Base-by-base conservation (phyloP, 495 filamentous ascomycete genomes). In the Usnea hakonensis region DNA sequence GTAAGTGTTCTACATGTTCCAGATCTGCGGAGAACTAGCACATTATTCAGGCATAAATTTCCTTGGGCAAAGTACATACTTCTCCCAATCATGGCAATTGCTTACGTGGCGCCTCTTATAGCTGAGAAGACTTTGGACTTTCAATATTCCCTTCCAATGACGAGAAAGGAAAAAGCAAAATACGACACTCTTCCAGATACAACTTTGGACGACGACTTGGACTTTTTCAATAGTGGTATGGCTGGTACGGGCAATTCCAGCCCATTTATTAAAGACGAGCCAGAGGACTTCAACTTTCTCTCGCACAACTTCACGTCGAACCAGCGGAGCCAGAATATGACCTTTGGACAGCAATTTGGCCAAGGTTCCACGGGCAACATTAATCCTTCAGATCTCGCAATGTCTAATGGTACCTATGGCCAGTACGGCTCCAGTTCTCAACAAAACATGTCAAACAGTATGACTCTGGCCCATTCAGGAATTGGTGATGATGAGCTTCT, bases 361-460 rank as follows among this genome's bases (percentile, higher is more conserved):
- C 74, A 79, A 58, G 81, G 83, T 65, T 81, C 81, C 62, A 77
- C 78, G 64, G 82, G 81, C 54, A 81, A 83, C 70, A 86, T 97
- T 64, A 90, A 97, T 68, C 94, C 94, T 3, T 93, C 88, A 52
- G 90, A 94, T 53, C 79, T 98, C 62, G 84, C 85, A 58, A 90
- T 93, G 85, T 78, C 77, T 61, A 78, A 77, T 64, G 69, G 70
- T 56, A 77, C 71, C 48, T 83, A 81, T 69, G 63, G 62, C 21
- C 76, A 75, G 1, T 81, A 75, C 60, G 73, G 75, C 4, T 80
- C 77, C 46, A 70, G 71, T 37, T 78, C 78, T 21, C 78, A 81
- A 59, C 80, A 81, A 68, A 79, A 78, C 60, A 72, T 81, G 68
- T 79, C 78, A 13, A 76, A 74, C 36, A 77, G 75, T 65, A 80